Percentiles rank a stretch among this genome's conserved stretches.
Conservation (phyloP, 371 early-diverging fungal genomes). For the Chytridium lagenaria region DNA sequence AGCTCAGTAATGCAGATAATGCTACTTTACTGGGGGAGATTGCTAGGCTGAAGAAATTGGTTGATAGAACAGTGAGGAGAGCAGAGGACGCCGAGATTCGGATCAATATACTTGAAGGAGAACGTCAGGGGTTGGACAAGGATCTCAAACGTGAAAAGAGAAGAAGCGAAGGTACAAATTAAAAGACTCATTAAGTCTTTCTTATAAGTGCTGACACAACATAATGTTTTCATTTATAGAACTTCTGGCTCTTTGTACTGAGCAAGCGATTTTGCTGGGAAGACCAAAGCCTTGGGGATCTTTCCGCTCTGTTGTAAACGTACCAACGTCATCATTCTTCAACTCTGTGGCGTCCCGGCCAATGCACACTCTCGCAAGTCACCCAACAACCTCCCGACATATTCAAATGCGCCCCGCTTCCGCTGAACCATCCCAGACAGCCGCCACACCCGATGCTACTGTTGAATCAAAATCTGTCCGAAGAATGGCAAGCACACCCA, state of each 20-base stretch:
- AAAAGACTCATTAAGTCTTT: too few species aligned
- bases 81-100: slow-evolving; percentile 15
- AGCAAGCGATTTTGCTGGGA: background rate
- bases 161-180: slow-evolving; percentile 13
- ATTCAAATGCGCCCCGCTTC: background rate
- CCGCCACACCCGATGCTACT: too few species aligned
- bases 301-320: background rate
- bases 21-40: background rate
- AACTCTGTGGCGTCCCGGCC: background rate
- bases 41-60: background rate
- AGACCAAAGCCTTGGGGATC: background rate
- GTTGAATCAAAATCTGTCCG: too few species aligned
- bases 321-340: background rate
- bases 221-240: slow-evolving; percentile 3
- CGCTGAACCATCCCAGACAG: background rate
- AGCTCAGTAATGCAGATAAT: background rate
- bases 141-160: background rate
- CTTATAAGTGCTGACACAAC: background rate
- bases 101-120: background rate
- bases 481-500: too few species aligned
- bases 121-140: background rate
- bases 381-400: slow-evolving; percentile 13
- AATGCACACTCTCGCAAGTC: slow-evolving; percentile 4
- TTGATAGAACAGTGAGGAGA: slow-evolving; percentile 8
- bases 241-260: slow-evolving; percentile 9